These are phyloP conservation scores for Leishmania amazonensis DNA, from an alignment of 208 protist species.

Conservation along the genomic window DNA sequence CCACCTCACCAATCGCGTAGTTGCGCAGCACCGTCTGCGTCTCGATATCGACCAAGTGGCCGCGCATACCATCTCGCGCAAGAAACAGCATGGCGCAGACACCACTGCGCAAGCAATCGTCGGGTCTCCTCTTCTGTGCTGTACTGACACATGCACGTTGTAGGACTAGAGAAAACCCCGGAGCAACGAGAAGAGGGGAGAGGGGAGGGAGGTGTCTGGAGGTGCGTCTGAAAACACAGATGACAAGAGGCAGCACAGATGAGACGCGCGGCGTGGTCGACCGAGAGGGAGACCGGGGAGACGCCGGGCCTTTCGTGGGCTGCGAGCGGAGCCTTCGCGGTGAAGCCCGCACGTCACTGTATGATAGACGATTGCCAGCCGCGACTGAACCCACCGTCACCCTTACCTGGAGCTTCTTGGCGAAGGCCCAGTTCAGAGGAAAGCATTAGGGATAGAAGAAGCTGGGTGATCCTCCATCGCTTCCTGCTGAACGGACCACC, in stretches of 20 bases:
- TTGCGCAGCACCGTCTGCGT: constrained; percentile 51
- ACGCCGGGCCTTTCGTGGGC: background rate
- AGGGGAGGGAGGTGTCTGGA: background rate
- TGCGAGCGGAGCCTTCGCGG: background rate
- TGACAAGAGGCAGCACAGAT: background rate
- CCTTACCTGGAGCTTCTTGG: background rate
- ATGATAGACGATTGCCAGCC: background rate
- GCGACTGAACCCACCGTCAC: background rate
- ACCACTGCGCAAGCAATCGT: background rate
- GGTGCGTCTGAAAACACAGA: too few relatives aligned
- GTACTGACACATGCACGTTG: background rate
- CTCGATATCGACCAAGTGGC: constrained; percentile 59
- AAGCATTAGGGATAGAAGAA: background rate
- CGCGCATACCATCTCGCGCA: constrained; percentile 43
- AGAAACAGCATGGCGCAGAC: constrained; percentile 69
- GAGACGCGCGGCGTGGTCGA: background rate
- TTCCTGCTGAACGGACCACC: background rate
- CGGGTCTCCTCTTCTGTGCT: background rate
- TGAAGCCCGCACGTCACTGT: background rate
- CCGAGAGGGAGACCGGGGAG: background rate
- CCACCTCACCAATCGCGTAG: constrained; percentile 40
- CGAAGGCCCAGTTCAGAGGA: background rate
- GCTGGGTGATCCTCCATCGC: too few relatives aligned
- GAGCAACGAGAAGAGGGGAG: too few relatives aligned
- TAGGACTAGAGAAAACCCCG: background rate